A percentile compares a stretch with the other conserved stretches of the same genome.
Conservation (phyloP, 768 basidiomycete species). For the Tylopilus intermedius region DNA sequence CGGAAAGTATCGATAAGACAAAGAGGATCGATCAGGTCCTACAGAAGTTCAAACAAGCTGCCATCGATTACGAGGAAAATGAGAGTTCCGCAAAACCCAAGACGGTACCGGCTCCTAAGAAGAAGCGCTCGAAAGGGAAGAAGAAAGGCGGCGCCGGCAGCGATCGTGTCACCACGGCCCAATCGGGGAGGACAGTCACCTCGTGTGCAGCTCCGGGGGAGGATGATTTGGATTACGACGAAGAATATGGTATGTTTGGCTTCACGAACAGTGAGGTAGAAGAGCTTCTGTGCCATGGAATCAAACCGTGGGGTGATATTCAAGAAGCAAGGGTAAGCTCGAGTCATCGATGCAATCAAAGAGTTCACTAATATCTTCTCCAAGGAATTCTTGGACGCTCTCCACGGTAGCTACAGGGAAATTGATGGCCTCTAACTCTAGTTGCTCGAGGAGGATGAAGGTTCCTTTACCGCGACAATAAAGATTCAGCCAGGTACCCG, state of each 20-base stretch:
- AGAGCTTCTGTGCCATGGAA: constrained; percentile 35
- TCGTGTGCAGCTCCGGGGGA: not conserved
- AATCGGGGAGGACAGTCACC: not conserved
- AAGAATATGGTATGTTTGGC: not conserved
- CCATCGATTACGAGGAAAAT: not conserved
- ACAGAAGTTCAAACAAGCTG: not conserved
- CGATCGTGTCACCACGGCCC: too few relatives aligned
- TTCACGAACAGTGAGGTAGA: constrained; percentile 33
- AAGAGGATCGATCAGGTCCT: not conserved
- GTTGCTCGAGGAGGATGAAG: too few relatives aligned
- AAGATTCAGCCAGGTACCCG: too few relatives aligned
- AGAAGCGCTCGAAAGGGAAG: not conserved
- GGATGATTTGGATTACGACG: not conserved
- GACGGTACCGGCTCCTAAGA: not conserved
- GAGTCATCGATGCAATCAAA: not conserved
- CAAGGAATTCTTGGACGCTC: constrained; percentile 5
- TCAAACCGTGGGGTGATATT: constrained; percentile 37
- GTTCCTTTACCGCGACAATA: too few relatives aligned
- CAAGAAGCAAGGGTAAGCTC: constrained; percentile 33
- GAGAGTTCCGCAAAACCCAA: not conserved
- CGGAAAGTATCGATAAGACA: not conserved
- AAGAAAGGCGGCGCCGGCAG: not conserved
- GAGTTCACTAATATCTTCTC: not conserved
- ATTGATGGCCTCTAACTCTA: too few relatives aligned
- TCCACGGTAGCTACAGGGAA: not conserved